phyloP scores from a whole-genome alignment of 2,329 filamentous ascomycete genomes.

The Chaetoscypha palmicola region DNA sequence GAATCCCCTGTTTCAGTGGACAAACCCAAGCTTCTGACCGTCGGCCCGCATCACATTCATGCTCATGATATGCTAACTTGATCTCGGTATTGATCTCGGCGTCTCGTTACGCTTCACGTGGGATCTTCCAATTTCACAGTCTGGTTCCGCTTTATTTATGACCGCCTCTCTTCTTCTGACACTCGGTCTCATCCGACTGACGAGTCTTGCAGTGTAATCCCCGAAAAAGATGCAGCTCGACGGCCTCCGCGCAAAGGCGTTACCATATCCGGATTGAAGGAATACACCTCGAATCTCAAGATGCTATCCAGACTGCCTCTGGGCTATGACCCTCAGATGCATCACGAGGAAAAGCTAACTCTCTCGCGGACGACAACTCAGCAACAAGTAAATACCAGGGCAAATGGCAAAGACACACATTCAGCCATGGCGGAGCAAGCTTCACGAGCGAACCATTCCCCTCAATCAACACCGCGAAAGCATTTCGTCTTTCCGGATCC shows the following conservation, averaged over 20 bases:
- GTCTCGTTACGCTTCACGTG: not conserved
- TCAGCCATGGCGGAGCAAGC: slow-evolving; percentile 11
- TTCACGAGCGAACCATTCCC: slow-evolving; percentile 21
- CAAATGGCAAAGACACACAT: slow-evolving; percentile 11
- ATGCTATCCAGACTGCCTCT: slow-evolving; percentile 15
- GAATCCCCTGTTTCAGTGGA: not conserved
- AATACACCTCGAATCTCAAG: not conserved
- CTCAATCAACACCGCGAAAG: slow-evolving; percentile 35
- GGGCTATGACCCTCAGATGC: slow-evolving; percentile 28
- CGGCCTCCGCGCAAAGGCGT: not conserved
- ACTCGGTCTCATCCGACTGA: not conserved
- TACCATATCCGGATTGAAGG: slow-evolving; percentile 3
- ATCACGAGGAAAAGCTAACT: slow-evolving; percentile 25
- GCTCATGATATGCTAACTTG: no score
- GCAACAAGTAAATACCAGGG: slow-evolving; percentile 13
- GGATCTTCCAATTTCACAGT: not conserved
- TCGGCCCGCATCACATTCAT: not conserved
- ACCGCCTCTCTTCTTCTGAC: no score
- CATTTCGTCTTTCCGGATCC: slow-evolving; percentile 59
- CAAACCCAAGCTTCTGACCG: not conserved
- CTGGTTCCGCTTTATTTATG: not conserved
- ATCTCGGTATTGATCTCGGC: not conserved
- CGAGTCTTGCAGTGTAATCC: not conserved
- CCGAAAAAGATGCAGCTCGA: slow-evolving; percentile 1
- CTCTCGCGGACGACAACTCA: slow-evolving; percentile 25